Evolutionary conservation across 306 rosid species (phyloP), one percentile per base, ranked within the genome.

Genomic region (Arachis stenosperma): DNA sequence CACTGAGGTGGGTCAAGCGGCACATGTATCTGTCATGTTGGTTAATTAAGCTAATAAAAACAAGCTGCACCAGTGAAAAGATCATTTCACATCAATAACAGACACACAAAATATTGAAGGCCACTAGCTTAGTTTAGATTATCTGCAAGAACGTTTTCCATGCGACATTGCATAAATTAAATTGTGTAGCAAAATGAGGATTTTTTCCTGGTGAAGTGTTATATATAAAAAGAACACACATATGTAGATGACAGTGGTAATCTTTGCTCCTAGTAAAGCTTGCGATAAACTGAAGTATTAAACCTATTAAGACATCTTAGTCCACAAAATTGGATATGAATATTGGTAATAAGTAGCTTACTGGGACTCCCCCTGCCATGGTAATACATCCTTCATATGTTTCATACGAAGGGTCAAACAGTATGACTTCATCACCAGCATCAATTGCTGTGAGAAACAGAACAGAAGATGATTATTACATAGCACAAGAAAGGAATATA

Each of bases 281-380:
- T 54, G 44, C 2, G 70, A 69, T 7, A 76, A 43, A 51, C 37
- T 33, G 3, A 33, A 3, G 37, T 33, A 33, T 4, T 33, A 33
- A 52, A 52, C 29, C 29, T 14, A 5, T 14, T 17, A n/a, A 52
- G 22, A 14, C 15, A 14, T 52, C 29, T 52, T 0, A 4, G 11
- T 4, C 27, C 15, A 4, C 0, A 6, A 52, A 52, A 14, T 9
- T 40, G 29, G 37, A 2, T 48, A 50, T 5, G 67, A 69, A 3
- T 74, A 43, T 59, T 6, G 69, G 61, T 3, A 70, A 72, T 7
- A 50, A 55, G 58, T 79, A 54, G 40, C 90, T 83, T 87, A 89
- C 97, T 4, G 97, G 92, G 56, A 89, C 71, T 67, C 98, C 98
- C 39, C 98, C 89, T 0, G 92, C 96, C 78, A 93, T 65, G 67